Evolutionary conservation across 2,329 filamentous ascomycete genomes (phyloP).

Genomic region (Phaeomoniella chlamydospora): DNA sequence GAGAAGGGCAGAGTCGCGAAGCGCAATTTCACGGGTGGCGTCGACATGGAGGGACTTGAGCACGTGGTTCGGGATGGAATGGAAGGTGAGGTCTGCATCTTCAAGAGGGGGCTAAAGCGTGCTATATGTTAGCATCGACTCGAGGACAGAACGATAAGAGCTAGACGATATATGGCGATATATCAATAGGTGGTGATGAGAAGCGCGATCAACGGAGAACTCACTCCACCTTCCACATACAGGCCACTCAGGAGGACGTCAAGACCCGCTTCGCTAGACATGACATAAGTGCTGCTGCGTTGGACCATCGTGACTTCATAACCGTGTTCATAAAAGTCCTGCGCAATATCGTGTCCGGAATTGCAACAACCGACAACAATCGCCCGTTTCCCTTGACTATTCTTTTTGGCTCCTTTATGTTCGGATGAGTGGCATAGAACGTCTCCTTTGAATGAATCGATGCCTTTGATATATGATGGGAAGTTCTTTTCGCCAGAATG

Average conservation of each 20-base stretch:
- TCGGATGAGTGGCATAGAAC: conserved; percentile 47
- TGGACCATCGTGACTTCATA: conserved; percentile 57
- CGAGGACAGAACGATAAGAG: too few relatives aligned
- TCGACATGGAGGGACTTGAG: conserved; percentile 17
- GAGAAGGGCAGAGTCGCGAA: conserved; percentile 26
- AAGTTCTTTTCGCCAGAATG: conserved; percentile 51
- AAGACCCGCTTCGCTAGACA: conserved; percentile 39
- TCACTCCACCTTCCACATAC: conserved; percentile 24
- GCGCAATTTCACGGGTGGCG: conserved; percentile 12
- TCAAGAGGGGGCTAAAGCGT: conserved; percentile 41
- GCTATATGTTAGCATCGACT: neutral
- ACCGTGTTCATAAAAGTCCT: conserved; percentile 52
- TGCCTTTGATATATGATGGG: conserved; percentile 26
- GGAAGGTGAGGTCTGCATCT: conserved; percentile 49
- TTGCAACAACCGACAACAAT: conserved; percentile 56
- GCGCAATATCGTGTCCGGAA: conserved; percentile 54
- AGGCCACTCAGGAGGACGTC: conserved; percentile 38
- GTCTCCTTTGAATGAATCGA: conserved; percentile 42
- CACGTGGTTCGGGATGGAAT: conserved; percentile 31
- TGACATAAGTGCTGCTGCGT: conserved; percentile 49
- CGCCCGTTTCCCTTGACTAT: conserved; percentile 41
- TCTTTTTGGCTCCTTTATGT: conserved; percentile 36
- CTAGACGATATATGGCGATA: neutral
- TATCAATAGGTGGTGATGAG: too few relatives aligned
- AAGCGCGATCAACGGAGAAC: neutral